Base-by-base conservation (phyloP, 495 filamentous ascomycete species). In the Cercophora samala region DNA sequence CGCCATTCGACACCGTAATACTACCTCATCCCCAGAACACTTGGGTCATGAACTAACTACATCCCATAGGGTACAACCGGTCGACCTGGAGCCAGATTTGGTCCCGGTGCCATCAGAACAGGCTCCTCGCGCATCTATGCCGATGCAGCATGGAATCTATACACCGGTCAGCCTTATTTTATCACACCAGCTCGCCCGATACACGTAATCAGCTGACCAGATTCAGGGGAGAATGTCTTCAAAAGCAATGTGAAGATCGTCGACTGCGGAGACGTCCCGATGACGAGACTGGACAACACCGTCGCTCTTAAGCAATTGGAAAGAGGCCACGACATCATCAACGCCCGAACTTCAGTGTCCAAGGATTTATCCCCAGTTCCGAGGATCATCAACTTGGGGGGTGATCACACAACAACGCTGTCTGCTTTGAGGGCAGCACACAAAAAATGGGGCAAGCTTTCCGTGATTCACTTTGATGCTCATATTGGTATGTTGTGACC, bases 51-150 rank as follows among this genome's bases (percentile, higher is more conserved):
- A 21, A 58, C 9, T 21, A 21, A 58, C 54, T 3, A 21, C 13
- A 0, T 23, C 26, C 26, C 26, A 37, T 32, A 62, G 60, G 60
- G 15, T 17, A 58, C 62, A 2, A 66, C 64, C 21, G 64, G 64
- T 19, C 64, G 92, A 67, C 92, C 92, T 5, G 92, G 92, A 60
- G 92, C 91, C 42, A 85, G 92, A 37, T 96, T 93, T 70, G 92
- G 92, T 1, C 92, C 92, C 13, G 87, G 83, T 60, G 90, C 89
- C 25, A 95, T 95, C 72, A 84, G 92, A 75, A 46, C 60, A 3
- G 25, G 25, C 21, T 42, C 26, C 1, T 62, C 25, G 60, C 24
- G 26, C 4, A 62, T 62, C 3, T 61, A 22, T 3, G 23, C 21
- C 9, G 15, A 62, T 21, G 26, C 60, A 46, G 37, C 9, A n/a